Evolutionary conservation across 1,139 yeast species (phyloP).

Genomic region (Diutina sp.): DNA sequence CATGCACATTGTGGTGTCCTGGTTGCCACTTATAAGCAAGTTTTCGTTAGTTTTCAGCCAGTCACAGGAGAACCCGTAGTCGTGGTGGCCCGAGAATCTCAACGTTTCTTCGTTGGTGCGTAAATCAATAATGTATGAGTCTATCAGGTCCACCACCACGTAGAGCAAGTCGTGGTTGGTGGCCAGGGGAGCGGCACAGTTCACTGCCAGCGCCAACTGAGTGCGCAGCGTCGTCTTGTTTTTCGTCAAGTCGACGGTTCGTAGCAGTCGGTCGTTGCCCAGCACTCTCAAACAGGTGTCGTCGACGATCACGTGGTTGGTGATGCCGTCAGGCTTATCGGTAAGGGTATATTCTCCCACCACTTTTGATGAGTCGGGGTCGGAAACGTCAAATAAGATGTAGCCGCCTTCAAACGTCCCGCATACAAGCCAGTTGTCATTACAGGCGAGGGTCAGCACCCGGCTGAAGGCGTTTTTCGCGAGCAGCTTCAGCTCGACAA

Average conservation of each 20-base stretch:
- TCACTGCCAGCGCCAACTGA: conserved; percentile 34
- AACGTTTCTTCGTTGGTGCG: conserved; percentile 8
- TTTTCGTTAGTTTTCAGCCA: conserved; percentile 36
- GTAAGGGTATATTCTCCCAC: conserved; percentile 30
- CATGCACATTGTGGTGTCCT: conserved; percentile 44
- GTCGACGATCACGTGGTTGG: conserved; percentile 35
- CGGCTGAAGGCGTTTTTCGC: conserved; percentile 21
- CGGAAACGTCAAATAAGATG: conserved; percentile 21
- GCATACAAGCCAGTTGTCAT: conserved; percentile 28
- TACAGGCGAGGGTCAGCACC: conserved; percentile 36
- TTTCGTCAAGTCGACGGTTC: conserved; percentile 24
- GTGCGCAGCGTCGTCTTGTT: conserved; percentile 7
- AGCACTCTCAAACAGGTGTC: conserved; percentile 14
- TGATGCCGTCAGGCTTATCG: conserved; percentile 34
- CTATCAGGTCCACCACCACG: conserved; percentile 38
- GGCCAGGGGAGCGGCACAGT: conserved; percentile 32
- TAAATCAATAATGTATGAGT: conserved; percentile 32
- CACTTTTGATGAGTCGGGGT: conserved; percentile 12
- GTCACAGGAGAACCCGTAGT: conserved; percentile 49
- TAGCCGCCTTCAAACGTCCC: conserved; percentile 49
- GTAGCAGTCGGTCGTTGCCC: conserved; percentile 33
- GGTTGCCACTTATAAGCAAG: conserved; percentile 42
- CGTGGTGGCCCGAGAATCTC: conserved; percentile 34
- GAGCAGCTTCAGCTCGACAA: conserved; percentile 27
- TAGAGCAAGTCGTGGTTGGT: conserved; percentile 22